Evolutionary conservation across 192 early-diverging fungal genomes (phyloP), one percentile per base, ranked within the genome.

Genomic region (Backusella parvicylindrica): DNA sequence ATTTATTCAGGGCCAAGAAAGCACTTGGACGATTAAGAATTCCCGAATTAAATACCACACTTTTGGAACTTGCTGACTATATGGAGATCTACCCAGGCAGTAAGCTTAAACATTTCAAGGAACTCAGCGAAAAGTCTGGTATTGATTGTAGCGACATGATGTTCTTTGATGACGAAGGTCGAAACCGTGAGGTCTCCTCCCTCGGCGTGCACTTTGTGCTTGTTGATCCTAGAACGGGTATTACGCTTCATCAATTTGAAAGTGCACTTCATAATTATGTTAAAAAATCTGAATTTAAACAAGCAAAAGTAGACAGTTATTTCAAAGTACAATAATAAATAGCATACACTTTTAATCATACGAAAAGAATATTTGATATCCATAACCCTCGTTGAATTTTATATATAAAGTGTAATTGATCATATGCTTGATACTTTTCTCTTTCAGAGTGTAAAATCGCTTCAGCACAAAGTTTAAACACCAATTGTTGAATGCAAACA

Each of bases 121-220:
- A 36, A 1, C 13, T 86, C 13, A 37, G 65, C 28, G 37, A 76
- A 12, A 72, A 63, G n/a, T 64, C 82, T 0, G 80, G 75, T n/a
- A 81, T 85, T 71, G 56, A 60, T 1, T 86, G 73, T 63, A 32
- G 69, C 4, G 79, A 85, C 13, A 86, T 86, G 85, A 64, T 86
- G 15, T 86, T 86, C 50, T 86, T 86, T 71, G 85, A 86, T 63
- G 84, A 86, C 68, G 84, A 86, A 49, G 43, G 26, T 5, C 66
- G 82, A 26, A 81, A 81, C 23, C 56, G 33, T 1, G 80, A 83
- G n/a, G 85, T 86, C 3, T 37, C 64, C 1, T 43, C 64, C 9
- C 68, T 86, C 0, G 85, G 85, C 9, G 85, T 86, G 2, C 67
- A 81, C 32, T 79, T 84, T 71, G 79, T 79, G 3, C 40, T 74